Conservation (phyloP, 495 filamentous ascomycete species). For the Aspergillus bridgeri region DNA sequence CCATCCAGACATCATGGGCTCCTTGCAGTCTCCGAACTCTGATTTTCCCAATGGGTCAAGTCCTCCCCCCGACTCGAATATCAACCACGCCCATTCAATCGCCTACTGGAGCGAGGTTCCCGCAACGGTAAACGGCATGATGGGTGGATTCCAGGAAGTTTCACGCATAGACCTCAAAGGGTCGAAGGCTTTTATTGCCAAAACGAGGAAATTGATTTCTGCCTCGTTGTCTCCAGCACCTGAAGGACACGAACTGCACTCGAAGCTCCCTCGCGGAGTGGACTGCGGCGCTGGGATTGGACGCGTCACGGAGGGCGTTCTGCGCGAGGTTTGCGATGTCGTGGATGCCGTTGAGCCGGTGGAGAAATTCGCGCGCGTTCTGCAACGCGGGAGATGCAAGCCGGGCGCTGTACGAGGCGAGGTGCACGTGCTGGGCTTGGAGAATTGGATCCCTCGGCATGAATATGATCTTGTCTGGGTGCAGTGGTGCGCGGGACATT, state of each 20-base stretch:
- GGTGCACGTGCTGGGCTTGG: slow-evolving; percentile 51
- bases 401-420: slow-evolving; percentile 64
- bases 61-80: slow-evolving; percentile 25
- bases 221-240: slow-evolving; percentile 28
- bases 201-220: too few relatives aligned
- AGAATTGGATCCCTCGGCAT: slow-evolving; percentile 64
- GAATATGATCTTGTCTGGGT: slow-evolving; percentile 62
- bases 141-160: slow-evolving; percentile 72
- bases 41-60: not conserved
- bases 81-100: slow-evolving; percentile 34
- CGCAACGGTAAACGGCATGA: slow-evolving; percentile 74
- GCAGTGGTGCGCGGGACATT: slow-evolving; percentile 91
- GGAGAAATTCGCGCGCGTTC: slow-evolving; percentile 45
- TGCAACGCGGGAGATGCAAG: slow-evolving; percentile 27
- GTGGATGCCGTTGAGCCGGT: slow-evolving; percentile 62
- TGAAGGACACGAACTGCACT: slow-evolving; percentile 4
- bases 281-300: slow-evolving; percentile 66
- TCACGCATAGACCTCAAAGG: slow-evolving; percentile 73
- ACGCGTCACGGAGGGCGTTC: slow-evolving; percentile 55
- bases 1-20: not conserved
- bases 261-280: slow-evolving; percentile 39
- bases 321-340: slow-evolving; percentile 47
- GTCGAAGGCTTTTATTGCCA: slow-evolving; percentile 71
- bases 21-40: not conserved
- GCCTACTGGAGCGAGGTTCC: slow-evolving; percentile 71